Evolutionary conservation across 2,329 filamentous ascomycete genomes (phyloP).

Genomic region (Pestalotiopsis fici): DNA sequence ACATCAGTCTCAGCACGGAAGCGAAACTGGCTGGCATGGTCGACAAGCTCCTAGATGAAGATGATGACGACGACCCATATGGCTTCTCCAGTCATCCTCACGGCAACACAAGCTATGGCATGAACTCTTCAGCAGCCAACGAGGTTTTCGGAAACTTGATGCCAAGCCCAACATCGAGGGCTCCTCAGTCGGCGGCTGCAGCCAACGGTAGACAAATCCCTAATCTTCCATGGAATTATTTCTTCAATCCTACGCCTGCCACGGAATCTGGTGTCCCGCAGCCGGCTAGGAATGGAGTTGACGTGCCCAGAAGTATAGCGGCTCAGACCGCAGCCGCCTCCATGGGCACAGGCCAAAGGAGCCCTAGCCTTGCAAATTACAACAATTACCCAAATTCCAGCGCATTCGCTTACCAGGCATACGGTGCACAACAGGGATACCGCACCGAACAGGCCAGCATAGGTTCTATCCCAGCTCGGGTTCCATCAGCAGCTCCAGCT

Average conservation of each 20-base stretch:
- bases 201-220: constrained; percentile 20
- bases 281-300: constrained; percentile 16
- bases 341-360: constrained; percentile 11
- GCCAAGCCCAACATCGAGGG: constrained; percentile 31
- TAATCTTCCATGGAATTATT: constrained; percentile 53
- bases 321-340: constrained; percentile 20
- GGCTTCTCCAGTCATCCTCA: constrained; percentile 25
- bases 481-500: not conserved
- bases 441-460: not conserved
- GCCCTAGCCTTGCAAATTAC: not conserved
- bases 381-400: not conserved
- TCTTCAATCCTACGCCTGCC: constrained; percentile 32
- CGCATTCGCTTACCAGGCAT: not conserved
- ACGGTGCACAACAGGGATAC: not conserved
- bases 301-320: constrained; percentile 23
- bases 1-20: constrained; percentile 26
- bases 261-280: constrained; percentile 21
- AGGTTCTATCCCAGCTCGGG: not conserved
- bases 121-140: constrained; percentile 53
- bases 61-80: constrained; percentile 36
- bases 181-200: constrained; percentile 27
- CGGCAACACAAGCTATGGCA: constrained; percentile 53
- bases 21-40: constrained; percentile 46
- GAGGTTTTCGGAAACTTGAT: constrained; percentile 47
- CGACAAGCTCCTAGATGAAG: constrained; percentile 47